Evolutionary conservation across 257 asterid species (phyloP), one percentile per base, ranked within the genome.

Genomic region (Plantago major): DNA sequence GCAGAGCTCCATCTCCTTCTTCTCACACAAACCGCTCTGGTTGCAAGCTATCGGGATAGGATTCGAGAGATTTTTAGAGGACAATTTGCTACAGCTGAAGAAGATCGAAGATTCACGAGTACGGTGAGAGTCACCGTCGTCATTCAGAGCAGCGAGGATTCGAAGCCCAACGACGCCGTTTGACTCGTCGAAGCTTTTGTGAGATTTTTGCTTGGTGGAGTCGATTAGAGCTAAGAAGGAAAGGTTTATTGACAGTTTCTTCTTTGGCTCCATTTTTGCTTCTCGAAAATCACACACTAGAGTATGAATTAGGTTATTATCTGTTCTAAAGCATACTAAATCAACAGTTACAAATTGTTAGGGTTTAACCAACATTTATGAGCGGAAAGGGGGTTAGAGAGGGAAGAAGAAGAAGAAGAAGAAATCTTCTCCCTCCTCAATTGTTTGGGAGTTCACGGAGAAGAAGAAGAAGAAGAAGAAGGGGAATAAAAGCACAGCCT

Each of bases 81-180:
- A 80, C 7, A 77, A 65, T 61, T 77, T 77, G 65, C 57, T 61
- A 18, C 70, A 68, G 0, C 48, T 64, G 60, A 33, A 14, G 46
- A 40, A 37, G 15, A 67, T 42, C 14, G 73, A 76, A 73, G 82
- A 78, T 10, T 56, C 81, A 40, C 47, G 37, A 30, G 37, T 5
- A 5, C 37, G 37, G 4, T 30, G 37, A 30, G 37, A 30, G 5
- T 30, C 65, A 46, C 61, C 53, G 19, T 66, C 71, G 28, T 66
- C 56, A 43, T 65, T 73, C 64, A 83, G 64, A 49, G 95, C 87
- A 5, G 95, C 95, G 19, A 89, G 78, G 69, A 89, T 84, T 56
- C 93, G 94, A 11, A 89, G 89, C 43, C 96, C 96, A 46, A 84
- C 95, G 65, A 77, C 95, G 28, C 93, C 96, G 71, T 80, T 80